phyloP scores from a whole-genome alignment of 306 rosid species.

The Vicia faba region DNA sequence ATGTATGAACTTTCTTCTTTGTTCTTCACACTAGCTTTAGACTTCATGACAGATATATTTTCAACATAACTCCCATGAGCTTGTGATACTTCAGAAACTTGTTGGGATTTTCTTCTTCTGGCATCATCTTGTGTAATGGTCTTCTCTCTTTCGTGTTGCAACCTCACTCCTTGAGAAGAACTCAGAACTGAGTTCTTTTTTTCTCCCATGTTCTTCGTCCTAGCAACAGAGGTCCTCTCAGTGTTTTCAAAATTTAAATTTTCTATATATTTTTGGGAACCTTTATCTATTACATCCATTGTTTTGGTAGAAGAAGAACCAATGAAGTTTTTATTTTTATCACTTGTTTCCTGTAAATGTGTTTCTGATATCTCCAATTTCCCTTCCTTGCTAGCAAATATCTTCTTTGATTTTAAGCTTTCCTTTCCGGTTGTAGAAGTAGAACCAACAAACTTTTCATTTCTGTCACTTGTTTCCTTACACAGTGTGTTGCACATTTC shows the following conservation, averaged over 20 bases:
- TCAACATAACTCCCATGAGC: constrained; percentile 41
- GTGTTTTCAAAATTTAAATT: constrained; percentile 48
- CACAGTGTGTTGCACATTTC: constrained; percentile 42
- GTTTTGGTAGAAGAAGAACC: constrained; percentile 35
- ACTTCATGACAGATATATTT: constrained; percentile 40
- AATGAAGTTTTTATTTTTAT: constrained; percentile 35
- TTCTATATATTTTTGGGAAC: constrained; percentile 43
- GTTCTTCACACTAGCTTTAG: constrained; percentile 48
- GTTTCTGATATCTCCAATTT: constrained; percentile 47
- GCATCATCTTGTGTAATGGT: constrained; percentile 37
- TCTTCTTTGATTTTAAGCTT: constrained; percentile 38
- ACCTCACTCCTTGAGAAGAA: constrained; percentile 52
- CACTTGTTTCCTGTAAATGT: constrained; percentile 40
- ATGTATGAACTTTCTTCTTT: constrained; percentile 45
- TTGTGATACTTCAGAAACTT: constrained; percentile 52
- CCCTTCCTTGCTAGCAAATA: constrained; percentile 45
- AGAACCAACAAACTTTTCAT: constrained; percentile 35
- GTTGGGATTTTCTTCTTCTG: constrained; percentile 49
- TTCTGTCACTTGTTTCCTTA: constrained; percentile 46
- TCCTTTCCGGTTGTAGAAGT: constrained; percentile 38
- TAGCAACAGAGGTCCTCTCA: constrained; percentile 45
- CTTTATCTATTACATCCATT: constrained; percentile 42
- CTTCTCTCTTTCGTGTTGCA: constrained; percentile 44
- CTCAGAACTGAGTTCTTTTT: constrained; percentile 36
- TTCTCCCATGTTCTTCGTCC: constrained; percentile 44